A percentile compares a stretch with the other conserved stretches of the same genome.
Conservation (phyloP, 2,329 filamentous ascomycete genomes). For the Dothideomycetidae sp. region DNA sequence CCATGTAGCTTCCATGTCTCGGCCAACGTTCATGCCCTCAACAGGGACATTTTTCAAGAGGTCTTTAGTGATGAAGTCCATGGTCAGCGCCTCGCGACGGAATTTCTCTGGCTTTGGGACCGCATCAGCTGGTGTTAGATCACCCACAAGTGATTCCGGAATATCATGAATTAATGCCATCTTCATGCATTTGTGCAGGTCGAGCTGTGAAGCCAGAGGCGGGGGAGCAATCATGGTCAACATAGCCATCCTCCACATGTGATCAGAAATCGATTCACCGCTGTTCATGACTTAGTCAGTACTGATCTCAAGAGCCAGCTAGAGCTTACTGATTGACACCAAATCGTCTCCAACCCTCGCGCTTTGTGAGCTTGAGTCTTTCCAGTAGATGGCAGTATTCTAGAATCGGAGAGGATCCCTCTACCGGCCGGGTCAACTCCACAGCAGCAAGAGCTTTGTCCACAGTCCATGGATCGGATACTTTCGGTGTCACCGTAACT, state of each 20-base stretch:
- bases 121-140: conserved; percentile 10
- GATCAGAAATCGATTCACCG: conserved; percentile 11
- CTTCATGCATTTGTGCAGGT: conserved; percentile 10
- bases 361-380: conserved; percentile 11
- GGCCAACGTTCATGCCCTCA: conserved; percentile 7
- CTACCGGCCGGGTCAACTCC: conserved; percentile 4
- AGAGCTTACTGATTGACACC: conserved; percentile 8
- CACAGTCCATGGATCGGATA: conserved; percentile 8
- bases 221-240: conserved; percentile 8
- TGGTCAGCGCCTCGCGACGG: conserved; percentile 8
- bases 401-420: conserved; percentile 8
- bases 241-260: conserved; percentile 11
- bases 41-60: too few relatives aligned
- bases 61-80: conserved; percentile 12
- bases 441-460: conserved; percentile 4
- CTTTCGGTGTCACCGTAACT: too few relatives aligned
- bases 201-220: conserved; percentile 7
- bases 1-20: conserved; percentile 7
- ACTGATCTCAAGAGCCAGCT: conserved; percentile 1
- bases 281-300: conserved; percentile 4
- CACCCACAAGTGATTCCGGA: conserved; percentile 10
- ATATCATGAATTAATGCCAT: conserved; percentile 10
- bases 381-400: conserved; percentile 10
- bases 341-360: conserved; percentile 10
- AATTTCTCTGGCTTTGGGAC: conserved; percentile 10